Conservation (phyloP, 2,329 filamentous ascomycete species). For the Colletotrichum spaethianum region DNA sequence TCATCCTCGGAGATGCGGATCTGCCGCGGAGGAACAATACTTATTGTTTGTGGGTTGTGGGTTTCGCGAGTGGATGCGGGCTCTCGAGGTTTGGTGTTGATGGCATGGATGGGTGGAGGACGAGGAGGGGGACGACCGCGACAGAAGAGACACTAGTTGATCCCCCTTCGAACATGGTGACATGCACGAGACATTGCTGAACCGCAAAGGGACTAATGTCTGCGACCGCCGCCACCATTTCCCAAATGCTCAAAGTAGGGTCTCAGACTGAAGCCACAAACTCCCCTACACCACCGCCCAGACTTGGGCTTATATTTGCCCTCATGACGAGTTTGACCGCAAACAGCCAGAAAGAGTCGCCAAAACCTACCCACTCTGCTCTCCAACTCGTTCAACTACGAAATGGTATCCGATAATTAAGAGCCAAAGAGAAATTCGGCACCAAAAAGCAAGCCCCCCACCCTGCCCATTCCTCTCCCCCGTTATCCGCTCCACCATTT, state of each 20-base stretch:
- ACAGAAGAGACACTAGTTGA: neutral
- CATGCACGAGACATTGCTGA: neutral
- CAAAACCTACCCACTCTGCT: neutral
- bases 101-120: neutral
- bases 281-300: neutral
- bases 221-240: neutral
- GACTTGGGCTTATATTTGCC: neutral
- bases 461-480: neutral
- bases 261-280: neutral
- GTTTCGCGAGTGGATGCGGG: neutral
- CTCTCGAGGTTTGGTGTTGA: neutral
- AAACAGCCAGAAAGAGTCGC: neutral
- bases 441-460: neutral
- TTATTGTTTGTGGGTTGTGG: neutral
- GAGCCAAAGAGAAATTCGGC: too few species aligned
- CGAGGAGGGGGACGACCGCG: neutral
- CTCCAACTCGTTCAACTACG: too few species aligned
- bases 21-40: too few species aligned
- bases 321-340: neutral
- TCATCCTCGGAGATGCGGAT: neutral
- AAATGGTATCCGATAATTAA: too few species aligned
- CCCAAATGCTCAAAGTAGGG: neutral
- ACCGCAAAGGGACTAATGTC: neutral
- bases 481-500: neutral
- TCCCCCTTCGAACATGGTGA: neutral